These are phyloP conservation scores for Chlamydomonas sphaeroides DNA, from an alignment of 139 green algal genomes.

Conservation along the genomic window DNA sequence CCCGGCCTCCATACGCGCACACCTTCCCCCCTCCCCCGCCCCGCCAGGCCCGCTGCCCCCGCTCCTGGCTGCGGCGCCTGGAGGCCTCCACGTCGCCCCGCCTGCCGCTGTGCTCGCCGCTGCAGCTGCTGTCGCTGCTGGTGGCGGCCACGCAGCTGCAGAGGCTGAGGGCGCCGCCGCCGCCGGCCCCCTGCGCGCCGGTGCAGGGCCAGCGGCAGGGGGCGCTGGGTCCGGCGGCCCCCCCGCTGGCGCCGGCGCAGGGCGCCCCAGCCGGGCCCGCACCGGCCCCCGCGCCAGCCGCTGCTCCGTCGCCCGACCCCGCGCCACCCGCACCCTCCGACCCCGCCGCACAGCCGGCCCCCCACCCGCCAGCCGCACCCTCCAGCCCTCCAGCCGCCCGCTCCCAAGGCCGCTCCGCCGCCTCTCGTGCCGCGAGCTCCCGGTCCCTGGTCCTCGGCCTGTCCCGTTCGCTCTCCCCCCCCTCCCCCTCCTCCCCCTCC, in stretches of 20 bases:
- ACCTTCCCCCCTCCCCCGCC: not conserved
- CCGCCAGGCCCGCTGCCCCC: not conserved
- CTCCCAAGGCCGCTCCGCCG: not conserved
- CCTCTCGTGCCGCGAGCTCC: not conserved
- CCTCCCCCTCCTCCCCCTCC: too few relatives aligned
- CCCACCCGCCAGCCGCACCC: too few relatives aligned
- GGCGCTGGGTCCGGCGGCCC: not conserved
- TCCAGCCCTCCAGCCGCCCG: too few relatives aligned
- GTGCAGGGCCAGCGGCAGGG: not conserved
- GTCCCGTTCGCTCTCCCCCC: too few relatives aligned
- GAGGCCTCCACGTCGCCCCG: not conserved
- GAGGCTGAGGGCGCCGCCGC: not conserved
- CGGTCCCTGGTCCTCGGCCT: not conserved
- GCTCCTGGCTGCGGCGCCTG: slow-evolving; percentile 11
- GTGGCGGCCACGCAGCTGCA: slow-evolving; percentile 12
- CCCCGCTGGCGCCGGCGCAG: too few relatives aligned
- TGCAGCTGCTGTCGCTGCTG: slow-evolving; percentile 27
- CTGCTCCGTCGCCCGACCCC: too few relatives aligned
- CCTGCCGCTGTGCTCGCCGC: slow-evolving; percentile 10
- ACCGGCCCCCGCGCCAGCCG: too few relatives aligned
- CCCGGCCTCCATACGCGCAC: too few relatives aligned
- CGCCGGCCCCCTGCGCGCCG: too few relatives aligned
- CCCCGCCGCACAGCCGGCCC: too few relatives aligned
- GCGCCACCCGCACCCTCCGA: too few relatives aligned
- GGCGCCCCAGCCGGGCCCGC: too few relatives aligned